Evolutionary conservation across 176 grass and related monocot genomes (phyloP).

Genomic region (Tillandsia fasciculata): DNA sequence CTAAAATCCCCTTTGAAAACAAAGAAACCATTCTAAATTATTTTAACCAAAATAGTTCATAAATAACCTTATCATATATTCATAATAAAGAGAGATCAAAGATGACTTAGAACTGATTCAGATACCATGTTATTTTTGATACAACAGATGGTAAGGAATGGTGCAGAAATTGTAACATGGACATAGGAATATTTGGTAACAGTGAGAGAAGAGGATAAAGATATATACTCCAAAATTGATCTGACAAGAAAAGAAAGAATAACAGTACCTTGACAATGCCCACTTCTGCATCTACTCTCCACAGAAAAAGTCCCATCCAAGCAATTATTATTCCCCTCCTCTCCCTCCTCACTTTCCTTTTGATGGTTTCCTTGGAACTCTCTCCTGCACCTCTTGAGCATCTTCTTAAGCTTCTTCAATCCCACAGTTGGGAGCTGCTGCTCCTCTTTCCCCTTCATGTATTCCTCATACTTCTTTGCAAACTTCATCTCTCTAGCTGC

Average conservation of each 20-base stretch:
- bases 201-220: neutral
- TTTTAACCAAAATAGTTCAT: no score
- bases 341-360: neutral
- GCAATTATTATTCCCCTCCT: neutral
- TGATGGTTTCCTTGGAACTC: conserved; percentile 18
- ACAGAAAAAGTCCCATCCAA: conserved; percentile 1
- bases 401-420: conserved; percentile 80
- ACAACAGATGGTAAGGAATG: no score
- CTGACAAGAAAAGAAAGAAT: neutral
- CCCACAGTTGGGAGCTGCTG: conserved; percentile 65
- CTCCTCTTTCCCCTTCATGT: conserved; percentile 56
- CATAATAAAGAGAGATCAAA: no score
- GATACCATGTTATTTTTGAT: no score
- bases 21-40: neutral
- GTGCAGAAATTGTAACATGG: neutral
- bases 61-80: no score
- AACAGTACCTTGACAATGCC: conserved; percentile 44
- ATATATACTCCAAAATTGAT: neutral
- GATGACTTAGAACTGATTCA: no score
- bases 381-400: conserved; percentile 54
- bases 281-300: conserved; percentile 22
- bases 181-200: conserved; percentile 3
- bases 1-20: neutral
- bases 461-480: conserved; percentile 68
- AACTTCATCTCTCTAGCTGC: conserved; percentile 63